Base-by-base conservation (phyloP, 2,329 filamentous ascomycete species). In the Alternaria atra region DNA sequence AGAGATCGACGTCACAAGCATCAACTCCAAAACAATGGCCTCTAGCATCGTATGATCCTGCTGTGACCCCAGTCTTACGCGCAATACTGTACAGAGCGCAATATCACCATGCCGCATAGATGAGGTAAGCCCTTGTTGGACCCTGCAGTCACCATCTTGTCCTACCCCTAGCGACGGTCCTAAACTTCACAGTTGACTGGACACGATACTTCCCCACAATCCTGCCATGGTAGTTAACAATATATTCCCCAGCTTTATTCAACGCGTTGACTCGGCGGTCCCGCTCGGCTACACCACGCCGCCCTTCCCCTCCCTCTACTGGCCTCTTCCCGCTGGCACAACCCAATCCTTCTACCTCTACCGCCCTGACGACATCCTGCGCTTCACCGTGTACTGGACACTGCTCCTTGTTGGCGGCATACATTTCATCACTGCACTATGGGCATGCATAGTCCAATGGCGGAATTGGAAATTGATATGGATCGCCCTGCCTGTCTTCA, bases 321-420 rank as follows among this genome's bases (percentile, higher is more conserved):
- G 92, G 86, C 89, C 90, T 34, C 81, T 89, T 46, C 84, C 85
- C 25, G 83, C 89, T 12, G 77, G 78, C 60, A 81, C 85, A 44
- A 85, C 85, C 61, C 86, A 87, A 37, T 80, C 84, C 34, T 80
- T 81, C 64, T 90, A 89, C 71, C 88, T 97, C 68, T 94, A 92
- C 82, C 85, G 90, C 72, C 84, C 92, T 3, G 77, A 80, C 61
- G 92, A 97, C 74, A 91, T 96, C 56, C 94, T 92, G 90, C 90
- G 90, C 66, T 97, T 95, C 78, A 97, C 93, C 1, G 80, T 95
- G 15, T 86, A 90, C 74, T 97, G 93, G 93, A 97, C 93, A 0
- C 80, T 96, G 37, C 87, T 97, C 30, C 87, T 93, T 67, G 94
- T 91, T 70, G 88, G 86, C 34, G 84, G 88, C 20, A 91, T 94